Evolutionary conservation across 2,329 filamentous ascomycete species (phyloP), one percentile per base, ranked within the genome.

Genomic region (Penicillium frequentans): DNA sequence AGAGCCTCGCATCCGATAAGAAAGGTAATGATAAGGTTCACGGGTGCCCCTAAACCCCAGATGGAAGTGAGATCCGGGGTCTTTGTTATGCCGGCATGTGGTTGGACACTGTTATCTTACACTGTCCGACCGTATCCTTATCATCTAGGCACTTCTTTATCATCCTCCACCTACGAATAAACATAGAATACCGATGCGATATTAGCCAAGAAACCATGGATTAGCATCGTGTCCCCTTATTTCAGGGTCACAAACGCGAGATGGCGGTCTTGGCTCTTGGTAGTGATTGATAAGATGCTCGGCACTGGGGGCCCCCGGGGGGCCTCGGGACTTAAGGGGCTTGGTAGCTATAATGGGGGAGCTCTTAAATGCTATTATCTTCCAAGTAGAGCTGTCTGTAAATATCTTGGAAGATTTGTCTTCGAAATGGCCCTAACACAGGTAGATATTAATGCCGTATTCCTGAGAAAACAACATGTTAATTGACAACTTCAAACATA

Each of bases 21-120:
- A 42, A 13, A 42, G 11, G 5, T 19, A 13, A 2, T 21, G 50
- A 54, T 57, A 54, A 57, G 8, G 46, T n/a, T 5, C 31, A 31
- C 11, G 10, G 27, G 3, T 13, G 49, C 49, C 14, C 52, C 62
- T 63, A 64, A 61, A 43, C 62, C 58, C 50, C 29, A 62, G 42
- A 58, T 24, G 62, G 60, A 24, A 55, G 51, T 58, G 39, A 29
- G 56, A 64, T 63, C 60, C 58, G 60, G 60, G 52, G 52, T 53
- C 21, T 24, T 21, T 24, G 42, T 6, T n/a, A 55, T 21, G 31
- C 35, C 5, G 29, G 45, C 23, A 49, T 24, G 10, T 56, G 19
- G 54, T 63, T 63, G 60, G 58, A 61, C 42, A 31, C 16, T 37
- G 49, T 57, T 51, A 54, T 55, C 54, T 58, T n/a, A 14, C 27